Evolutionary conservation across 768 basidiomycete genomes (phyloP), one percentile per base, ranked within the genome.

Genomic region (Pulveroboletus frians): DNA sequence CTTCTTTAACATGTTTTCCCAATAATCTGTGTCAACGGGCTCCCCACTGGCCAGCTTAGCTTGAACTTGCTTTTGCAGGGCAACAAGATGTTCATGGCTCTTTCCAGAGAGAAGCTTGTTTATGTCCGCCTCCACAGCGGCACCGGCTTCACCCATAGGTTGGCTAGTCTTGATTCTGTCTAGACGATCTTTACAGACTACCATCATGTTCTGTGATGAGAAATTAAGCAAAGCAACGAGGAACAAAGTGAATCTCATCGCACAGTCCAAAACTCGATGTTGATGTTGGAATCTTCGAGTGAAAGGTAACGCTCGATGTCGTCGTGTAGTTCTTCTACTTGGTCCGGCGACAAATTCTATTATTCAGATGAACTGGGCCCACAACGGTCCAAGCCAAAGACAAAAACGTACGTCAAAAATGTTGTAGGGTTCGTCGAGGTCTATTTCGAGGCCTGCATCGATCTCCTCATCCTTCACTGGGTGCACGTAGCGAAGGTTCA

Each of bases 181-280:
- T 26, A 97, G 66, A 17, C 85, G 84, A 65, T 95, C 88, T 60
- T 92, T 90, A 69, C 92, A 96, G 4, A 99, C 85, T 9, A 95
- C 89, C 83, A 94, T 88, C 92, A 99, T 96, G 59, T 96, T 88
- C 90, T 96, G 59, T 9, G 3, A 11, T 38, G 40, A 37, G 9
- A 29, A 21, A 44, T 59, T 15, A 59, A 36, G 35, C n/a, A 20
- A 39, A 17, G 38, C 6, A 14, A 48, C 44, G 14, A 37, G n/a
- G 8, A 18, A 34, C 13, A 47, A 37, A 43, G 17, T 8, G 29
- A 29, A 53, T 36, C 27, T 15, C 11, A 35, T 63, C 80, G 49
- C 67, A 92, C 93, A 52, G 93, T 93, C 96, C 96, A 99, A 67
- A 98, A 99, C 57, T 99, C 95, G 49, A 96, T 79, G 65, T 94